These are phyloP conservation scores for Stephania japonica DNA, from an alignment of 164 flowering plant species.

Conservation along the genomic window DNA sequence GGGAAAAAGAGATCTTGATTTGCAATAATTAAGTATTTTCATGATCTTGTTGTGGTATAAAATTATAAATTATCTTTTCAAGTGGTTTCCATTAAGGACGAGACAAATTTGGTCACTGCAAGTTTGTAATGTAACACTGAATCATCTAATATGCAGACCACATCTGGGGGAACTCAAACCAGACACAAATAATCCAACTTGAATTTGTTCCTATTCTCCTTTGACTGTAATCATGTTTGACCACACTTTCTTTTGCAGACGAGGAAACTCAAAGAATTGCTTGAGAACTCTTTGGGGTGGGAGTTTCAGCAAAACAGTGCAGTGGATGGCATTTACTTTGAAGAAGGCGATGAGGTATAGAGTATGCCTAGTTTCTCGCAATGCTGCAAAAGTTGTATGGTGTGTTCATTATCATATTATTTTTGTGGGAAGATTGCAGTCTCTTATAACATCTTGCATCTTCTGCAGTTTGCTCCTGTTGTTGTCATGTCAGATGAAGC, in stretches of 20 bases:
- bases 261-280: slow-evolving; percentile 56
- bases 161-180: neutral
- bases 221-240: neutral
- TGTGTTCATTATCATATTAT: neutral
- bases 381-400: neutral
- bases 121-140: neutral
- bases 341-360: slow-evolving; percentile 70
- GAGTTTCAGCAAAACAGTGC: slow-evolving; percentile 42
- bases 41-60: neutral
- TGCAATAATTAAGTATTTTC: neutral
- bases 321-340: slow-evolving; percentile 42
- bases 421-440: neutral
- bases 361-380: neutral
- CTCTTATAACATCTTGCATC: neutral
- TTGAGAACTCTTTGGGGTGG: slow-evolving; percentile 74
- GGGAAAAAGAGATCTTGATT: neutral
- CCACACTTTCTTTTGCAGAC: slow-evolving; percentile 35
- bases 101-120: neutral
- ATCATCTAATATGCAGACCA: neutral
- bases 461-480: slow-evolving; percentile 66
- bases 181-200: neutral
- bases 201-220: neutral
- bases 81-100: neutral
- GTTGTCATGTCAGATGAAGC: slow-evolving; percentile 52
- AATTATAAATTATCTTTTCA: neutral